Conservation (phyloP, 1,284 basidiomycete genomes). For the Puccinia novopanici region DNA sequence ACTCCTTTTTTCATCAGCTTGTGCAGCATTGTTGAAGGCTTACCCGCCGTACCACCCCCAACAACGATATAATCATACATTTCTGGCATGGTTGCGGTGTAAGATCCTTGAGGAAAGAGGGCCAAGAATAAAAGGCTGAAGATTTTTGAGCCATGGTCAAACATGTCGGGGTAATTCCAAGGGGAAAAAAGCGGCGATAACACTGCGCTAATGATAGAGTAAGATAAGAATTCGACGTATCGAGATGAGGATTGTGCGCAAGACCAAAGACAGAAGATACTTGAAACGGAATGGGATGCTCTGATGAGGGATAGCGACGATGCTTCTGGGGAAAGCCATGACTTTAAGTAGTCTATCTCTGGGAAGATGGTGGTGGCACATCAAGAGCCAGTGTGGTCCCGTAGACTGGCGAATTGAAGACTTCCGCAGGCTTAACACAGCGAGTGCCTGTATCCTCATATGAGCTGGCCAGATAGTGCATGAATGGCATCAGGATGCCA, state of each 20-base stretch:
- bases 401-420: not conserved
- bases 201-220: not conserved
- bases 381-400: not conserved
- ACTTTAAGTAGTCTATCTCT: conserved; percentile 11
- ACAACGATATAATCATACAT: conserved; percentile 44
- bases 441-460: conserved; percentile 21
- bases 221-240: not conserved
- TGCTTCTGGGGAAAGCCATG: not conserved
- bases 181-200: not conserved
- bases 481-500: not conserved
- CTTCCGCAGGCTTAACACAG: not conserved
- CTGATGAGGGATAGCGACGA: not conserved
- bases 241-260: not conserved
- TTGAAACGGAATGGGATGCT: conserved; percentile 10
- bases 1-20: too few relatives aligned
- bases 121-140: conserved; percentile 18
- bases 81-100: conserved; percentile 15
- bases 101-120: not conserved
- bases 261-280: conserved; percentile 5
- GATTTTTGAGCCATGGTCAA: conserved; percentile 26
- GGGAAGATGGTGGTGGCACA: not conserved
- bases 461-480: not conserved
- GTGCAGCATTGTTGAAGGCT: not conserved
- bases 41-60: conserved; percentile 37
- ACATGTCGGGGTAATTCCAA: not conserved